Evolutionary conservation across 805 yeast genomes (phyloP), one percentile per base, ranked within the genome.

Genomic region (Pichia scutulata): DNA sequence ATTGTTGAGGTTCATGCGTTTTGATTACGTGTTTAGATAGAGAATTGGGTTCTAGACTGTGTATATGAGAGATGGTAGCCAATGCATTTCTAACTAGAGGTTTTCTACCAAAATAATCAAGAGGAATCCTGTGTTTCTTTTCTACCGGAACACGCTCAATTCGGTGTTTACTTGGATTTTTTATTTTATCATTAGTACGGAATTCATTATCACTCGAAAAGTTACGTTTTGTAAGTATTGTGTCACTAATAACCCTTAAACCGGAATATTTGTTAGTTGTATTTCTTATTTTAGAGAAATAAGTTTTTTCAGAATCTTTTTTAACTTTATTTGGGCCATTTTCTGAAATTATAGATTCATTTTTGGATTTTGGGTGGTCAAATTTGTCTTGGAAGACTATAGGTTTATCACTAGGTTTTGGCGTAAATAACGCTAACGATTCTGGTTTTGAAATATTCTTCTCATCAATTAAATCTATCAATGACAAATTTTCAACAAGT

Each of bases 191-290:
- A 10, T 16, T 28, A 4, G 8, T 6, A 41, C 1, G 7, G 21
- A 18, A 18, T 21, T 23, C 47, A 28, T 48, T 48, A 22, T 48
- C 51, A 28, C 39, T 43, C 9, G 51, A 48, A 22, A 48, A 18
- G 4, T 14, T 43, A 26, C 51, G 23, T 25, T 48, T 26, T 4
- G 25, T 13, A n/a, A 48, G 33, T 21, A 48, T 22, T 16, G 47
- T 48, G 10, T 48, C 45, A 21, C 46, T 47, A 16, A 36, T 36
- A 19, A 42, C 25, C 16, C 43, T 18, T 21, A 28, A 22, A n/a
- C 19, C 23, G 18, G 24, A 2, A 8, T 8, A 19, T 24, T 39
- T 45, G n/a, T 14, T 10, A 2, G 18, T 33, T 6, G 7, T 14
- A 16, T 16, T 33, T 5, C n/a, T 33, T 33, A n/a, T n/a, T 33